These are phyloP conservation scores for Papiliotrema nemorosa DNA, from an alignment of 1,284 basidiomycete genomes.

Conservation along the genomic window DNA sequence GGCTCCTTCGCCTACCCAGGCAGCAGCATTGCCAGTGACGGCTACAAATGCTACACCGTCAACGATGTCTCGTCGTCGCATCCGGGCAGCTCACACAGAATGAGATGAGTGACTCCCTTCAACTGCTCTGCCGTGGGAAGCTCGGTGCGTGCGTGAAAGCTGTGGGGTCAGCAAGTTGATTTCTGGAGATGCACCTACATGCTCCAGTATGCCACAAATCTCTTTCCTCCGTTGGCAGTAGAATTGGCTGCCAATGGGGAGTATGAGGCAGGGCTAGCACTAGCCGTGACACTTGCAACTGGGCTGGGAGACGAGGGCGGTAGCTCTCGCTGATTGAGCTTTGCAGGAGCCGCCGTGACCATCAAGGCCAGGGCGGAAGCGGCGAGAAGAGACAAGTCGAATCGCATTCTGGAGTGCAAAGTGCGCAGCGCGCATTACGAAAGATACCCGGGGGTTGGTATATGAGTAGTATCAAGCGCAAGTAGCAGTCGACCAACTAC, in stretches of 20 bases:
- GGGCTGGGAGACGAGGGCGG: neutral
- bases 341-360: neutral
- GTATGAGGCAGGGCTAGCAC: too few relatives aligned
- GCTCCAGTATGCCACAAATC: constrained; percentile 27
- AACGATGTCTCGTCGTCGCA: neutral
- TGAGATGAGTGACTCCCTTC: constrained; percentile 25
- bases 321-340: neutral
- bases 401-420: neutral
- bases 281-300: too few relatives aligned
- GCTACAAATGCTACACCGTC: constrained; percentile 16
- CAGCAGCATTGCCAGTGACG: constrained; percentile 6
- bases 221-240: constrained; percentile 4
- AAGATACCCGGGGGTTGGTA: too few relatives aligned
- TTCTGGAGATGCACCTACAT: constrained; percentile 14
- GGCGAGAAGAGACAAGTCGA: neutral
- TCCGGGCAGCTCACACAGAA: constrained; percentile 17
- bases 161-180: neutral
- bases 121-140: constrained; percentile 12
- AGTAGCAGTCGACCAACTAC: too few relatives aligned
- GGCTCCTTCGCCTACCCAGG: neutral
- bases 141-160: constrained; percentile 9
- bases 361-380: neutral
- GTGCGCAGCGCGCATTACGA: too few relatives aligned
- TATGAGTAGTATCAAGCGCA: too few relatives aligned
- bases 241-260: neutral